These are phyloP conservation scores for Microstroma glucosiphilum DNA, from an alignment of 1,284 basidiomycete genomes.

Conservation along the genomic window DNA sequence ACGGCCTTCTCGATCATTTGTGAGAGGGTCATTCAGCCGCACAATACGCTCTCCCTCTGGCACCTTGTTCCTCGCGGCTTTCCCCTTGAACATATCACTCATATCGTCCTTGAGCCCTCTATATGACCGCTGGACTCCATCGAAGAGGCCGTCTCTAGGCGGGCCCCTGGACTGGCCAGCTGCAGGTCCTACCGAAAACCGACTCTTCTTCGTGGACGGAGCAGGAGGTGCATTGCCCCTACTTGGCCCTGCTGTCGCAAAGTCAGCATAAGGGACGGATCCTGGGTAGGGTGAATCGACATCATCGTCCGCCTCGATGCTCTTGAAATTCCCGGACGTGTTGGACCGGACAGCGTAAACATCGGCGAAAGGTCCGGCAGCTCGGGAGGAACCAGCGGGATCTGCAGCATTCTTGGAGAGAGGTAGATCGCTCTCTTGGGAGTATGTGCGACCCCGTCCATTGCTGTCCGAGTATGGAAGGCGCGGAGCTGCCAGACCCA, in stretches of 20 bases:
- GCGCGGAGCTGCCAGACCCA: neutral
- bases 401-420: conserved; percentile 25
- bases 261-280: neutral
- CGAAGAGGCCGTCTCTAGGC: conserved; percentile 27
- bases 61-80: conserved; percentile 22
- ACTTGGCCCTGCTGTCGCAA: neutral
- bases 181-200: neutral
- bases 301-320: conserved; percentile 48
- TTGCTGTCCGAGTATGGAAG: neutral
- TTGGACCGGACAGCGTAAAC: conserved; percentile 23
- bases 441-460: neutral
- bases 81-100: conserved; percentile 25
- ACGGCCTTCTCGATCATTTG: conserved; percentile 34
- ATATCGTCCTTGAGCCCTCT: conserved; percentile 28
- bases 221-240: too few relatives aligned
- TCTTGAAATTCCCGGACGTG: conserved; percentile 26
- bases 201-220: too few relatives aligned
- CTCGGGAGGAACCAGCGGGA: conserved; percentile 23
- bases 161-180: conserved; percentile 18
- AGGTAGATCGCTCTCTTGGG: conserved; percentile 10
- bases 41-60: conserved; percentile 37
- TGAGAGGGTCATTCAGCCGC: conserved; percentile 39
- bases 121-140: conserved; percentile 29
- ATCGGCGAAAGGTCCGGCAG: conserved; percentile 33
- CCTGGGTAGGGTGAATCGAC: conserved; percentile 14